Evolutionary conservation across 306 rosid species (phyloP), one percentile per base, ranked within the genome.

Genomic region (Sicyos baderoa): DNA sequence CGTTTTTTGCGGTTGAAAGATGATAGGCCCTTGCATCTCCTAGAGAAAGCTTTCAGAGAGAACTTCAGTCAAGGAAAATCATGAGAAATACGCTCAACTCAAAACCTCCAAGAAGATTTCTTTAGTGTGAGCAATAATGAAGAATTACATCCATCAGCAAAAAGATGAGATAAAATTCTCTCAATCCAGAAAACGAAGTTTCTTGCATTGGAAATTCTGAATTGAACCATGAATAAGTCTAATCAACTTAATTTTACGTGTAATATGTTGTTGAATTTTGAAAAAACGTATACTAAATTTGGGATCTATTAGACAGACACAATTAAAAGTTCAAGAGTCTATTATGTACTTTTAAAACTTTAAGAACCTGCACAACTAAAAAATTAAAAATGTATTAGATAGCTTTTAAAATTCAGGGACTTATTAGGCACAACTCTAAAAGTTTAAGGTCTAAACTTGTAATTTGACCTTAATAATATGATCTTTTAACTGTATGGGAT

Each of bases 21-120:
- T 79, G 83, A 77, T 90, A 93, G 0, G 99, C 97, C 56, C 96
- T 83, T 19, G 99, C 86, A 68, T 90, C 95, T 77, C 97, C 99
- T 68, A 93, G 96, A 51, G 99, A 93, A 56, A 93, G 89, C 97
- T 93, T 68, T 72, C 65, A n/a, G 25, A 77, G 75, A 79, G 57
- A 16, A 47, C 71, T 74, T 12, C 17, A 12, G 61, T 71, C 17
- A 78, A 84, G 81, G 82, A 40, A 75, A 68, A 22, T 54, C 27
- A 14, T 62, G 51, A 22, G 22, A 63, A 73, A 56, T 29, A 58
- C 29, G 49, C 27, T 40, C 54, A 49, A 16, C 9, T 58, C 18
- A 19, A 7, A 9, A 53, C n/a, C 29, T 62, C 50, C 49, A 10
- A 37, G 51, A 11, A 37, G 22, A 35, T 3, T n/a, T 62, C 21